Percentiles rank a stretch among this genome's conserved stretches.
Evolutionary conservation across 208 protist genomes (phyloP).

Genomic region (Crithidia sp.): DNA sequence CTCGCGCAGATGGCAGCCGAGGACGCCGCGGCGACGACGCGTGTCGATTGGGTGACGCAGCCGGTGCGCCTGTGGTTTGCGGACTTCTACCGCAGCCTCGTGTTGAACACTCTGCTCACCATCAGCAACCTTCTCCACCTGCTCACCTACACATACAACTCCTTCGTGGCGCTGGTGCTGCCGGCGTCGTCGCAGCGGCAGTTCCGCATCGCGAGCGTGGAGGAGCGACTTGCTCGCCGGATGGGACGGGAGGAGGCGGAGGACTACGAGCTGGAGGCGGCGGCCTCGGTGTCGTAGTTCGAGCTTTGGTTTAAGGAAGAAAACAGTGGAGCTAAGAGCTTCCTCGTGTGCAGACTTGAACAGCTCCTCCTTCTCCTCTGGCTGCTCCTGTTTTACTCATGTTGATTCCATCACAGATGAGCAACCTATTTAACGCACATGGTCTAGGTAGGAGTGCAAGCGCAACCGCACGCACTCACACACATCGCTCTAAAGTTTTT

Average conservation of each 20-base stretch:
- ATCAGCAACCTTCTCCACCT: constrained; percentile 40
- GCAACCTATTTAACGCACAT: no score
- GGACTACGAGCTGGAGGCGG: constrained; percentile 6
- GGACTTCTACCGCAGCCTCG: constrained; percentile 36
- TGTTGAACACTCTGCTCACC: constrained; percentile 51
- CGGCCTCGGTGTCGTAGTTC: constrained; percentile 10
- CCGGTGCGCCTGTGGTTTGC: constrained; percentile 9
- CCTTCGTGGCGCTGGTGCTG: constrained; percentile 20
- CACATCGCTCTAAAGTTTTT: no score
- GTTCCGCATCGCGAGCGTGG: constrained; percentile 36
- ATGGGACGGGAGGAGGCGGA: constrained; percentile 4
- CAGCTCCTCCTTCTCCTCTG: no score
- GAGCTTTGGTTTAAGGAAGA: no score
- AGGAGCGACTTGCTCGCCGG: constrained; percentile 41
- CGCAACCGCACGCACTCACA: no score
- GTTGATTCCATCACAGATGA: no score
- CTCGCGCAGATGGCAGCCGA: constrained; percentile 36
- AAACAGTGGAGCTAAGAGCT: not conserved
- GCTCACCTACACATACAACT: constrained; percentile 53
- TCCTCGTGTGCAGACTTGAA: no score
- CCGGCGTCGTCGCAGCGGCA: constrained; percentile 10
- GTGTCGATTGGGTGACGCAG: not conserved
- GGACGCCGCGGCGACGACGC: constrained; percentile 4
- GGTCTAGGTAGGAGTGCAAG: no score
- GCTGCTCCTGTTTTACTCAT: no score